phyloP scores from a whole-genome alignment of 306 rosid species.

The Senna tora region DNA sequence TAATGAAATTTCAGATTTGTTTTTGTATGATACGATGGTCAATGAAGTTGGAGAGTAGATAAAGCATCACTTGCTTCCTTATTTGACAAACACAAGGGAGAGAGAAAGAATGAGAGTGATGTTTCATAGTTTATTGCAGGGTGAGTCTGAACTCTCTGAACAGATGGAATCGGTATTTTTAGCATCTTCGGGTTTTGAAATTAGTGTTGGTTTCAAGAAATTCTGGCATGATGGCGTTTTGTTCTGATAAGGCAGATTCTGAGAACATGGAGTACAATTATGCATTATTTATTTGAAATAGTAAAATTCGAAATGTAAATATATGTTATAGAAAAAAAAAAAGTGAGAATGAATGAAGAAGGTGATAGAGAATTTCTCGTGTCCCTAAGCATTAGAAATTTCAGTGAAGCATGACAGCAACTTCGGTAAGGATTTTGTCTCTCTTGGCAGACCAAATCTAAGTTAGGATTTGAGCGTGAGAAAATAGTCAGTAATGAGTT shows the following conservation, averaged over 20 bases:
- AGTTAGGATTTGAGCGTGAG: slow-evolving; percentile 80
- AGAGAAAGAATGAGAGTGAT: slow-evolving; percentile 52
- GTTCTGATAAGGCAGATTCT: slow-evolving; percentile 57
- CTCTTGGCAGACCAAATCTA: slow-evolving; percentile 64
- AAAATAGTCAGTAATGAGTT: slow-evolving; percentile 51
- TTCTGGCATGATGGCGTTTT: slow-evolving; percentile 61
- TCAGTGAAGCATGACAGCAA: slow-evolving; percentile 67
- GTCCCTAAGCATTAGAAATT: slow-evolving; percentile 47
- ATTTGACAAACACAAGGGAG: slow-evolving; percentile 36
- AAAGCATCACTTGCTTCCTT: slow-evolving; percentile 43
- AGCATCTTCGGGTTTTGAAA: slow-evolving; percentile 48
- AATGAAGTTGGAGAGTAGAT: slow-evolving; percentile 47
- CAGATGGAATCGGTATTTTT: slow-evolving; percentile 48
- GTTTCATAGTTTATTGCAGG: slow-evolving; percentile 64
- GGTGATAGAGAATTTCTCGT: slow-evolving; percentile 22
- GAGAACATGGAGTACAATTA: slow-evolving; percentile 31
- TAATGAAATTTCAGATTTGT: slow-evolving; percentile 55
- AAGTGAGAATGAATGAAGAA: background rate
- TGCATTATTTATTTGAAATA: slow-evolving; percentile 31
- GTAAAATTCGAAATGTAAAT: background rate
- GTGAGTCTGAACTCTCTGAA: slow-evolving; percentile 66
- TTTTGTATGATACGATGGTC: slow-evolving; percentile 28
- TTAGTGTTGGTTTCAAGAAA: slow-evolving; percentile 56
- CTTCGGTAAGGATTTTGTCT: slow-evolving; percentile 58
- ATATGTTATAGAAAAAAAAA: background rate